Evolutionary conservation across 768 basidiomycete genomes (phyloP).

Genomic region (Floccularia luteovirens): DNA sequence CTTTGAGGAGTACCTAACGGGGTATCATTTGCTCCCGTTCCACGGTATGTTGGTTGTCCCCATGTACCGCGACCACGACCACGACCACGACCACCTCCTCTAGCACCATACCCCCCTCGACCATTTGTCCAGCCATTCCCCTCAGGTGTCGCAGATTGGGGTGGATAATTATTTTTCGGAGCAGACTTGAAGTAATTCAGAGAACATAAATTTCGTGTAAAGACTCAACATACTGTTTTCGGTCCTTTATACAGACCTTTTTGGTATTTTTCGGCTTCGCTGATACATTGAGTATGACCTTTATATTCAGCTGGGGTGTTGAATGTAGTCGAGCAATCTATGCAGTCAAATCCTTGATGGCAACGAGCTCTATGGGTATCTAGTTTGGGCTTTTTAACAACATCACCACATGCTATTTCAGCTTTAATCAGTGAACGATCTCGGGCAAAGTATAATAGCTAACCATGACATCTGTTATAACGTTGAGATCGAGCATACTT

Average conservation of each 20-base stretch:
- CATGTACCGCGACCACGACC: constrained; percentile 17
- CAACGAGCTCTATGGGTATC: constrained; percentile 69
- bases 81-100: constrained; percentile 25
- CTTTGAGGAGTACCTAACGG: constrained; percentile 59
- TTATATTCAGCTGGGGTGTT: constrained; percentile 71
- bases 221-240: constrained; percentile 35
- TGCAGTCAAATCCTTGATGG: constrained; percentile 65
- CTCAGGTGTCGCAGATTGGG: constrained; percentile 7
- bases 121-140: constrained; percentile 8
- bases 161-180: constrained; percentile 16
- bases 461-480: too few relatives aligned
- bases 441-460: too few relatives aligned
- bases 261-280: constrained; percentile 92
- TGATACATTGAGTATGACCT: constrained; percentile 76
- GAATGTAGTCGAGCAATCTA: constrained; percentile 88
- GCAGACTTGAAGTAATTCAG: constrained; percentile 5
- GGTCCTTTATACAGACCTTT: constrained; percentile 79
- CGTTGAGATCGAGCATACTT: too few relatives aligned
- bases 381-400: constrained; percentile 90
- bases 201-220: not conserved
- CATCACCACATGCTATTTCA: constrained; percentile 79
- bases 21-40: constrained; percentile 63
- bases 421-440: too few relatives aligned
- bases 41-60: constrained; percentile 17
- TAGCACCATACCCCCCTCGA: constrained; percentile 14